Conservation (phyloP, 73 alveolate species). For the Durusdinium trenchii region DNA sequence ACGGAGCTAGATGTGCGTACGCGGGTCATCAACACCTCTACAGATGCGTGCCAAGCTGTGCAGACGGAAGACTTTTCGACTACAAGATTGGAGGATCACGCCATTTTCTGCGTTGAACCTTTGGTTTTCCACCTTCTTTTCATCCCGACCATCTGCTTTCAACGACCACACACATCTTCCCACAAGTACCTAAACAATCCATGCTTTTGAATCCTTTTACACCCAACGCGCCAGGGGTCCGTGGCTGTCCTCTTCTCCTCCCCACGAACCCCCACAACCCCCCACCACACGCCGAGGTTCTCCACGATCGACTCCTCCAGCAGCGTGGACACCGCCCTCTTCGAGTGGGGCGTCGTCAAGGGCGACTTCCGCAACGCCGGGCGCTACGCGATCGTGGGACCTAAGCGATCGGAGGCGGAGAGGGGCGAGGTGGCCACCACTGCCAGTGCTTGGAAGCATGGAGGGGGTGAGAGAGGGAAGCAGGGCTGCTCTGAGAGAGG, state of each 20-base stretch:
- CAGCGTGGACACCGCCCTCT: conserved; percentile 73
- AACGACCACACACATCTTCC: not conserved
- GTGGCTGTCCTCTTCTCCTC: no score
- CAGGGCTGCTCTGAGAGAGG: no score
- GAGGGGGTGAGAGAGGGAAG: no score
- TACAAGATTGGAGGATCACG: no score
- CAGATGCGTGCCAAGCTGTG: no score
- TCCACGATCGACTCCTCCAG: conserved; percentile 90
- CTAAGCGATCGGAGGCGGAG: conserved; percentile 72
- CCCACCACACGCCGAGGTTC: not conserved
- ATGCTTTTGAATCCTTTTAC: no score
- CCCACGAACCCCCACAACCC: not conserved
- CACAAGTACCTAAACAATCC: not conserved
- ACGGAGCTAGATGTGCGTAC: no score
- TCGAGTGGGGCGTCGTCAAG: conserved; percentile 88
- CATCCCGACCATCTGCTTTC: not conserved
- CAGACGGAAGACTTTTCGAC: no score
- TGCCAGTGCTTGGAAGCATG: conserved; percentile 8
- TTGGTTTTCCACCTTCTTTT: not conserved
- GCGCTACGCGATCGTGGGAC: conserved; percentile 70
- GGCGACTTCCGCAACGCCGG: conserved; percentile 89
- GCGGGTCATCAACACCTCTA: no score
- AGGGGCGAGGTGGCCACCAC: conserved; percentile 88
- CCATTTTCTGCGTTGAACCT: no score
- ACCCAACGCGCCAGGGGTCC: no score